Percentiles rank a stretch among this genome's conserved stretches.
phyloP scores from a whole-genome alignment of 257 asterid genomes.

The Agastache rugosa region DNA sequence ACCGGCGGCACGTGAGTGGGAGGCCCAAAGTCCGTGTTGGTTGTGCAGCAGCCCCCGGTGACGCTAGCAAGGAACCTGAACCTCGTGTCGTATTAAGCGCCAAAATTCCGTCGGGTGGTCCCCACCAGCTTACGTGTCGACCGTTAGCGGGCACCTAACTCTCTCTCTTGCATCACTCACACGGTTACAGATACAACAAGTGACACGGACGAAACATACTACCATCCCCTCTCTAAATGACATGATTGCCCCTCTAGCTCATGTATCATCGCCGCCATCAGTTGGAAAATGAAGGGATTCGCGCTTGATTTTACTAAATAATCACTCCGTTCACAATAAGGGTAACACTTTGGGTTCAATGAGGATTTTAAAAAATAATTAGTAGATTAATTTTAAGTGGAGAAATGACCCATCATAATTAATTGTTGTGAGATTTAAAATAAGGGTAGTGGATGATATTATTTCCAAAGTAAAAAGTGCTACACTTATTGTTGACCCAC shows the following conservation, averaged over 20 bases:
- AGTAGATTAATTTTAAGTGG: no score
- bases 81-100: slow-evolving; percentile 37
- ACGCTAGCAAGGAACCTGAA: slow-evolving; percentile 38
- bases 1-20: slow-evolving; percentile 32
- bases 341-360: no score
- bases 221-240: slow-evolving; percentile 10
- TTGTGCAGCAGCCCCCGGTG: slow-evolving; percentile 30
- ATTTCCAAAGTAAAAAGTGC: no score
- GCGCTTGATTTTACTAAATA: no score
- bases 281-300: no score
- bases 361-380: no score
- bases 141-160: slow-evolving; percentile 31
- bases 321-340: no score
- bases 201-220: slow-evolving; percentile 23
- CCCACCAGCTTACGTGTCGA: slow-evolving; percentile 35
- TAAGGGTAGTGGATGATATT: no score
- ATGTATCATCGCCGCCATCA: no score
- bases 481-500: no score
- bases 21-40: slow-evolving; percentile 31
- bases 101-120: slow-evolving; percentile 35
- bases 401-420: no score
- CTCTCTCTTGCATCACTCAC: slow-evolving; percentile 27
- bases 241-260: slow-evolving; percentile 24
- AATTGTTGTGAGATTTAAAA: no score
- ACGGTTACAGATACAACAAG: slow-evolving; percentile 21